A percentile compares a stretch with the other conserved stretches of the same genome.
These are phyloP conservation scores for Irpex rosettiformis DNA, from an alignment of 1,284 basidiomycete species.

Conservation along the genomic window DNA sequence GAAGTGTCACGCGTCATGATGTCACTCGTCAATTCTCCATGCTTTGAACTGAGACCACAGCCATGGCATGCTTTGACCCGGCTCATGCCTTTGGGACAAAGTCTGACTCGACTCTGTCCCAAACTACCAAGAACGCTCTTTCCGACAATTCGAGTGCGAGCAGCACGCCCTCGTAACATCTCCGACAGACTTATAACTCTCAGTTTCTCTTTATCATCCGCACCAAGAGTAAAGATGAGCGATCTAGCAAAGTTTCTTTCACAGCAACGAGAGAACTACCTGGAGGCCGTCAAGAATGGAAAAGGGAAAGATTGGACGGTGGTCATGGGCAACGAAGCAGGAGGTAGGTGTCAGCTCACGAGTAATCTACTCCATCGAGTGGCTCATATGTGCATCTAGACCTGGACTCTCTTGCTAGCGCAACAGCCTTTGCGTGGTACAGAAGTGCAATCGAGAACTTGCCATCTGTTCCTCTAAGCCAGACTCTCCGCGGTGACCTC, in stretches of 20 bases:
- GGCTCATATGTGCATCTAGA: slow-evolving; percentile 46
- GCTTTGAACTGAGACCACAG: neutral
- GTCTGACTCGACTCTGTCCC: neutral
- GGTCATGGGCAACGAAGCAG: slow-evolving; percentile 90
- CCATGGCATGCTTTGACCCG: neutral
- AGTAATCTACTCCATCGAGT: neutral
- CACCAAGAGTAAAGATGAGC: neutral
- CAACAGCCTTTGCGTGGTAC: slow-evolving; percentile 81
- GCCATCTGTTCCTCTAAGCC: slow-evolving; percentile 71
- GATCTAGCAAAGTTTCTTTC: slow-evolving; percentile 28
- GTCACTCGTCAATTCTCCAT: neutral
- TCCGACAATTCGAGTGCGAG: neutral
- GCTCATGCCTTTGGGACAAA: neutral
- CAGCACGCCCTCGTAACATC: neutral
- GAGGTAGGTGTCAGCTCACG: slow-evolving; percentile 52
- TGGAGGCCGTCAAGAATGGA: slow-evolving; percentile 39
- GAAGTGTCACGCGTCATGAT: neutral
- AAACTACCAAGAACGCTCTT: neutral
- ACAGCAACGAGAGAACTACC: slow-evolving; percentile 41
- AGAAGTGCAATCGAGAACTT: slow-evolving; percentile 45
- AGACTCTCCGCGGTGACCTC: slow-evolving; percentile 69
- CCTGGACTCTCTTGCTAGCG: slow-evolving; percentile 82
- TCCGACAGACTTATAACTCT: too few species aligned
- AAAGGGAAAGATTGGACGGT: slow-evolving; percentile 68
- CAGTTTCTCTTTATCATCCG: neutral